Evolutionary conservation across 1,139 yeast genomes (phyloP).

Genomic region (Spencermartinsiella ligniputridi): DNA sequence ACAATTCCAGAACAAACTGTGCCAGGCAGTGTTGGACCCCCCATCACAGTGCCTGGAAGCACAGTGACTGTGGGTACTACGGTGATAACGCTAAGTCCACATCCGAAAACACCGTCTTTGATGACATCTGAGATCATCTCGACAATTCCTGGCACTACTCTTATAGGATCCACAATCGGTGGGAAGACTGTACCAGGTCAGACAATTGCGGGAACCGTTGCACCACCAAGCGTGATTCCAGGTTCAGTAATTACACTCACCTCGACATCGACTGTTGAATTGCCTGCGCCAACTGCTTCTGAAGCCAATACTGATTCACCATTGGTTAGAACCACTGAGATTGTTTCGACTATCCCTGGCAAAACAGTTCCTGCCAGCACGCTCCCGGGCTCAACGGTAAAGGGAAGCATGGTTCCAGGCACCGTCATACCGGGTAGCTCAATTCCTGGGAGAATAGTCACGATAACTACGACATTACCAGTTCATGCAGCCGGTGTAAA

Average conservation of each 20-base stretch:
- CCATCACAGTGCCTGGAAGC: neutral
- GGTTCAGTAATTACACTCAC: too few relatives aligned
- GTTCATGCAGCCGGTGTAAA: neutral
- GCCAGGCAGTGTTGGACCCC: neutral
- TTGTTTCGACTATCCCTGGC: constrained; percentile 9
- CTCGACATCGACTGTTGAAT: too few relatives aligned
- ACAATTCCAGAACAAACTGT: constrained; percentile 19
- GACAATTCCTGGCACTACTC: too few relatives aligned
- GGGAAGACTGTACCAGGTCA: too few relatives aligned
- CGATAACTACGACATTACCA: constrained; percentile 13
- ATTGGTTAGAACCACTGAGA: neutral
- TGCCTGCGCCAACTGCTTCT: too few relatives aligned
- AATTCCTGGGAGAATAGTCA: constrained; percentile 14
- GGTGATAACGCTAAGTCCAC: neutral
- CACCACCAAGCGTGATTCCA: too few relatives aligned
- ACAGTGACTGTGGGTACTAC: neutral
- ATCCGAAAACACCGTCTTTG: too few relatives aligned
- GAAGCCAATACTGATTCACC: constrained; percentile 12
- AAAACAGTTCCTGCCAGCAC: constrained; percentile 19
- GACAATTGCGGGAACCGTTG: too few relatives aligned
- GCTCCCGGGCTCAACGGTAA: constrained; percentile 17
- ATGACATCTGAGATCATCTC: too few relatives aligned
- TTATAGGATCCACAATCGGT: too few relatives aligned
- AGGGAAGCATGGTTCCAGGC: constrained; percentile 19
- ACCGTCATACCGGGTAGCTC: constrained; percentile 17